Conservation (phyloP, 805 yeast species). For the Wickerhamomyces canadensis region DNA sequence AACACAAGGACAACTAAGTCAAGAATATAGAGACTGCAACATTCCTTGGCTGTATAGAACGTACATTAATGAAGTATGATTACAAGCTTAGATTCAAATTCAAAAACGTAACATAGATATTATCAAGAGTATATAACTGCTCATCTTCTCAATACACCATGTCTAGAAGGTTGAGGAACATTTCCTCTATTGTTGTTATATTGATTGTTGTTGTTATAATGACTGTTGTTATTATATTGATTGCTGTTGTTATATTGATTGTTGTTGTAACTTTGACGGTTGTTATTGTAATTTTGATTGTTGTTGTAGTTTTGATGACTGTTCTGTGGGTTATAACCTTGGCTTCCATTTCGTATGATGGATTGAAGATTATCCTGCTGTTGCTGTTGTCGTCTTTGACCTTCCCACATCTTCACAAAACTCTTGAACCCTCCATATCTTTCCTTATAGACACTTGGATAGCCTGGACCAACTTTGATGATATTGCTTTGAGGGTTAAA, state of each 20-base stretch:
- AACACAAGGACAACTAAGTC: too few relatives aligned
- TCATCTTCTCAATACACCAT: slow-evolving; percentile 21
- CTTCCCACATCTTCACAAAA: slow-evolving; percentile 25
- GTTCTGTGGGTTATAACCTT: background rate
- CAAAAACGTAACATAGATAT: too few relatives aligned
- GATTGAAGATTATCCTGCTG: slow-evolving; percentile 1
- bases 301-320: background rate
- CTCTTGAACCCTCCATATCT: slow-evolving; percentile 48
- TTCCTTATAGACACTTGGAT: slow-evolving; percentile 38
- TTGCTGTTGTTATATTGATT: slow-evolving; percentile 12
- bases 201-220: background rate
- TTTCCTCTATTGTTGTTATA: background rate
- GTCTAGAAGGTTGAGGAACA: slow-evolving; percentile 20
- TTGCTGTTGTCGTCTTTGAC: slow-evolving; percentile 1
- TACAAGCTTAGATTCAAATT: too few relatives aligned
- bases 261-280: slow-evolving; percentile 12
- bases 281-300: background rate
- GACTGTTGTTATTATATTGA: slow-evolving; percentile 14
- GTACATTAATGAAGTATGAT: too few relatives aligned
- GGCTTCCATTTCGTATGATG: background rate
- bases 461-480: slow-evolving; percentile 43
- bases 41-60: too few relatives aligned
- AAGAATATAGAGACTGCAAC: too few relatives aligned
- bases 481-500: slow-evolving; percentile 32
- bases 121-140: too few relatives aligned